Base-by-base conservation (phyloP, 164 flowering plant species). In the Vitis amurensis region DNA sequence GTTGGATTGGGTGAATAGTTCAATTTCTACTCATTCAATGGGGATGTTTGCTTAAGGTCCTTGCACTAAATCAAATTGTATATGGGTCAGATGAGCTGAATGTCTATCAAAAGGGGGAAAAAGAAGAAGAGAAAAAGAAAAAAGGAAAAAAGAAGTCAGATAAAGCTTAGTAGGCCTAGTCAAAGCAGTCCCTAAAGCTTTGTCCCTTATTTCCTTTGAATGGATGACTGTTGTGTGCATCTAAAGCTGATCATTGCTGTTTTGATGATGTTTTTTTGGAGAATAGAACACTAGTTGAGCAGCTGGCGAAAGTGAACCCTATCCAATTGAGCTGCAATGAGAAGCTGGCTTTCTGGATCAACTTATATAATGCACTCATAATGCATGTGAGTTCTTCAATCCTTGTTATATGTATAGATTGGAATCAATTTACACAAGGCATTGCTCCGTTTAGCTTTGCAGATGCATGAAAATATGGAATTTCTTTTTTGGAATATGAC, bases 261-360 rank as follows among this genome's bases (percentile, higher is more conserved):
- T 30, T 11, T 61, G 7, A 48, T 50, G 31, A 47, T 31, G 16
- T 13, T 66, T 3, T 3, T 66, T 62, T 66, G 70, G 76, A 16
- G 59, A 55, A 74, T 83, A 91, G 97, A 64, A 75, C 70, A 31
- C 87, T 91, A 57, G 97, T 91, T 49, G 97, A 89, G 84, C 90
- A 86, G 64, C 74, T 91, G 75, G 97, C 89, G 5, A 85, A 78
- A 76, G 92, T 91, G 65, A 86, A 89, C 68, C 91, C 91, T 8
- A 71, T 76, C 50, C 82, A 81, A 74, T 77, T 91, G 82, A 85
- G 70, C 70, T 63, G 79, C 67, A 74, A 86, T 29, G 97, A 86
- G 81, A 89, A 84, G 84, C 85, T 91, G 73, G 93, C 96, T 59
- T 91, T 91, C 79, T 91, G 97, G 97, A 88, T 91, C 81, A 91